A percentile compares a stretch with the other conserved stretches of the same genome.
These are phyloP conservation scores for Monosporozyma yasuniensis DNA, from an alignment of 805 yeast species.

Conservation along the genomic window DNA sequence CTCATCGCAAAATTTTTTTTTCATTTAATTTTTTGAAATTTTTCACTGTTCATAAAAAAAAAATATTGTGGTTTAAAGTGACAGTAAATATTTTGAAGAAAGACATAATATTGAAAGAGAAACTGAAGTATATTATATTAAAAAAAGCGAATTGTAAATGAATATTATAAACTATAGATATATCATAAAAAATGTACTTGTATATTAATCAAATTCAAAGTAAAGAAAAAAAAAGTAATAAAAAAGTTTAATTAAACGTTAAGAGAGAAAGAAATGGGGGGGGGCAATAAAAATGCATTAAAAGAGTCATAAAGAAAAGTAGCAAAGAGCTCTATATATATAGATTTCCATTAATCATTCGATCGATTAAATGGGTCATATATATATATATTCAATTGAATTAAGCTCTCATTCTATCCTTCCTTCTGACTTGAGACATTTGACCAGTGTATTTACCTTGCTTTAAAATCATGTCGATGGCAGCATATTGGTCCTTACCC, in stretches of 20 bases:
- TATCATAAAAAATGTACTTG: too few species aligned
- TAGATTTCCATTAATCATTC: neutral
- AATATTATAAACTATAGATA: neutral
- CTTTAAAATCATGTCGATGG: slow-evolving; percentile 48
- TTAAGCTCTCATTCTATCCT: neutral
- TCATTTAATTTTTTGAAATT: neutral
- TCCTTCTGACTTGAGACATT: neutral
- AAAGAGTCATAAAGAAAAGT: neutral
- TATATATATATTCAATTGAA: neutral
- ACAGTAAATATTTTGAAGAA: too few species aligned
- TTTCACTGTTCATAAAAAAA: neutral
- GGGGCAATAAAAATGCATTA: neutral
- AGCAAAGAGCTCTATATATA: neutral
- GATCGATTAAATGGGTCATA: neutral
- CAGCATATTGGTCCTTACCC: slow-evolving; percentile 40
- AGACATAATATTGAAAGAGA: too few species aligned
- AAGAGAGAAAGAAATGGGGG: neutral
- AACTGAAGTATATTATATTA: neutral
- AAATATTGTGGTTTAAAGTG: too few species aligned
- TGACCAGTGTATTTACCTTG: slow-evolving; percentile 45
- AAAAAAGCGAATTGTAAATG: neutral
- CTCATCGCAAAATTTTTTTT: neutral
- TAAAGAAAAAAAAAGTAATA: neutral
- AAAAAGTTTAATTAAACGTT: neutral
- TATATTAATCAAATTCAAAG: too few species aligned